Evolutionary conservation across 768 basidiomycete genomes (phyloP).

Genomic region (Amyloporia xantha): DNA sequence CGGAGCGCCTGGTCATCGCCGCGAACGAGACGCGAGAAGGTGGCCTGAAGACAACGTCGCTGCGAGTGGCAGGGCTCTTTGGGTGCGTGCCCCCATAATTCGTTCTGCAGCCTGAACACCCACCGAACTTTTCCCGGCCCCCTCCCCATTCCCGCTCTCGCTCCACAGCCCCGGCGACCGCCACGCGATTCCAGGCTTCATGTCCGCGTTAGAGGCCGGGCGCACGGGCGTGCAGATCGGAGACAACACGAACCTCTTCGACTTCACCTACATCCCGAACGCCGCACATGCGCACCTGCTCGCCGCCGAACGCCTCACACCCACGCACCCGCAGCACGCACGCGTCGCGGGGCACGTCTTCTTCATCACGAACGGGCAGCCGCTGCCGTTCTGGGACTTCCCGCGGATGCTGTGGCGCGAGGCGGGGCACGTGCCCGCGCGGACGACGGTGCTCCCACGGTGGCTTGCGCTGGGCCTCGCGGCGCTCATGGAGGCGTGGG

Average conservation of each 20-base stretch:
- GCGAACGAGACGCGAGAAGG: slow-evolving; percentile 31
- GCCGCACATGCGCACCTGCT: slow-evolving; percentile 51
- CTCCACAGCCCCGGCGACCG: not conserved
- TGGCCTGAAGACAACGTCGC: slow-evolving; percentile 39
- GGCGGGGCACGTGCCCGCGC: slow-evolving; percentile 19
- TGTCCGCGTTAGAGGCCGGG: slow-evolving; percentile 33
- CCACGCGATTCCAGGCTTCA: slow-evolving; percentile 34
- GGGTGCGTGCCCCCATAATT: slow-evolving; percentile 32
- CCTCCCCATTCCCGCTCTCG: not conserved
- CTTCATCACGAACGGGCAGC: slow-evolving; percentile 55
- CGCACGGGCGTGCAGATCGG: slow-evolving; percentile 43
- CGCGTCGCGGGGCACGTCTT: slow-evolving; percentile 47
- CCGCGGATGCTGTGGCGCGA: slow-evolving; percentile 37
- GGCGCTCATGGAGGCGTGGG: slow-evolving; percentile 30
- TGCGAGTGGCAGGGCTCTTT: slow-evolving; percentile 52
- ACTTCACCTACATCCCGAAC: slow-evolving; percentile 54
- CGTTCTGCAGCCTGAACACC: no score
- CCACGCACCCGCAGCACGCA: slow-evolving; percentile 27
- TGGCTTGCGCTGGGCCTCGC: slow-evolving; percentile 35
- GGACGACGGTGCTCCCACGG: slow-evolving; percentile 27
- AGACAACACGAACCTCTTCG: slow-evolving; percentile 27
- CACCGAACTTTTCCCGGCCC: not conserved
- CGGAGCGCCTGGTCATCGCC: slow-evolving; percentile 41
- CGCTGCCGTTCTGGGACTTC: slow-evolving; percentile 49
- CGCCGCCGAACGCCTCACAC: slow-evolving; percentile 39